Evolutionary conservation across 768 basidiomycete genomes (phyloP), one percentile per base, ranked within the genome.

Genomic region (Mycena floridula): DNA sequence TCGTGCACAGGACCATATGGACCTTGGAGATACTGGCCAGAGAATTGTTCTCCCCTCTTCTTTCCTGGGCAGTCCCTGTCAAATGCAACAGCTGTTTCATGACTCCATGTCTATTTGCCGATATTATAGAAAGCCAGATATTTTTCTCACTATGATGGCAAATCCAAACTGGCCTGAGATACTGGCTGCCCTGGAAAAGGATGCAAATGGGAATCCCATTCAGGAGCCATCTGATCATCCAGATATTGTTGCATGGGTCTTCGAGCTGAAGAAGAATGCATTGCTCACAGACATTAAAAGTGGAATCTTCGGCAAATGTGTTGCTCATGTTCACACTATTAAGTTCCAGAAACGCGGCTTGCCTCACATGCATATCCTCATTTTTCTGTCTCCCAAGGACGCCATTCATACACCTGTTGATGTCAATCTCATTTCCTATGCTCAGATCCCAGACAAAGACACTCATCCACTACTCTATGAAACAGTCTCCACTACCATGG

Each of bases 81-180:
- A 64, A 20, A 69, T 69, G 63, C 51, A 62, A 0, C 59, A 65
- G 28, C 50, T 54, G 0, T 62, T 61, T 18, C 62, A 69, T 15
- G 66, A 72, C 27, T 54, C 63, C 0, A 47, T 73, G 45, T 64
- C 71, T 0, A 55, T 73, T 2, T 59, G 50, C 21, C 38, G 57
- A 0, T 44, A 55, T 24, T 62, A 44, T 36, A 46, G 39, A 18
- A 61, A 60, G 4, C 47, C 60, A n/a, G 62, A 69, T 26, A 45
- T 73, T 0, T 72, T 74, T 18, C 41, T 73, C 0, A 73, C 68
- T 0, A 63, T 72, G 60, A 73, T 68, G 8, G 59, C 64, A 7
- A 81, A 79, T 60, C 71, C 73, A 1, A 38, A 57, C 0, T 81
- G 78, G 78, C 54, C 54, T 2, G 76, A 80, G 39, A 73, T 79